Base-by-base conservation (phyloP, 345 rosid species). In the Euphorbia peplus region DNA sequence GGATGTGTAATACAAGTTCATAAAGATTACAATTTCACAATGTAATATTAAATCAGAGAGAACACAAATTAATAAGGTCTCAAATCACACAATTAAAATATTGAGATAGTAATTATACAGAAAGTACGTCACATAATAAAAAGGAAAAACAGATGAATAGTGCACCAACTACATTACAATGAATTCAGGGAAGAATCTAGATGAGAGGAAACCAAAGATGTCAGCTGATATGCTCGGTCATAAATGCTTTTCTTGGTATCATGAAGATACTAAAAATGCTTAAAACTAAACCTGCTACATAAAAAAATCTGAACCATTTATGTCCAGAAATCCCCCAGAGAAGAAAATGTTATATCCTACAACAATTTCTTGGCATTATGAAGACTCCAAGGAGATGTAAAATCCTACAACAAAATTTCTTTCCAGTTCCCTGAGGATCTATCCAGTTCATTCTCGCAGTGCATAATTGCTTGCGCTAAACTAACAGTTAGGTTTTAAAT, bases 141-240 rank as follows among this genome's bases (percentile, higher is more conserved):
- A 29, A 41, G 48, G 28, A 19, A 41, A 62, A 3, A 14, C 21
- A 39, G 50, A 41, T 12, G 32, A 41, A 5, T 16, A 41, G 28
- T 3, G 12, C 29, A 25, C 53, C 3, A 24, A 35, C 35, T 59
- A 59, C n/a, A 19, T 7, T 16, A 35, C n/a, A 42, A 61, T 8
- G 39, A 24, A 24, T 57, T 57, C 61, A 28, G 19, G 1, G 22
- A 39, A 41, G 50, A 39, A 61, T 37, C 3, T 21, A 35, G 30
- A 66, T 32, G 22, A 52, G 37, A 51, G 19, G 51, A 66, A 66
- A 52, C 60, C 1, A 21, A 66, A 15, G 29, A 52, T 22, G 70
- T 28, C 41, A 35, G 25, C 46, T 21, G 14, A 35, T 22, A 21
- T 14, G 19, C 25, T 3, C 30, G 22, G 50, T 51, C 24, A n/a